Base-by-base conservation (phyloP, 1,284 basidiomycete genomes). In the Cystobasidiaceae sp. region DNA sequence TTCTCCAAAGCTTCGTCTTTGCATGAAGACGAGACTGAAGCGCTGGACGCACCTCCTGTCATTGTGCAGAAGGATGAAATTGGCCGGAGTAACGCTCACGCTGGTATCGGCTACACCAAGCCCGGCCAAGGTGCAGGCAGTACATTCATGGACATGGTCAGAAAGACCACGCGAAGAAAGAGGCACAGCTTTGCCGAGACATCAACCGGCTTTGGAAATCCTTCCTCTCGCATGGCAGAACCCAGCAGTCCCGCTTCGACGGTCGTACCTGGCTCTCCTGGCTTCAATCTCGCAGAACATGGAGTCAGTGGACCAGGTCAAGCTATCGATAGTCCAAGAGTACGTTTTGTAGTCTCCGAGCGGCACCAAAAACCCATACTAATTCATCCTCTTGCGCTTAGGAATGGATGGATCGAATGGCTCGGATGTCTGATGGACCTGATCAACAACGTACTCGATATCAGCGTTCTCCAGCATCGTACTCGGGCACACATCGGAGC, bases 211-310 rank as follows among this genome's bases (percentile, higher is more conserved):
- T 23, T 32, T 25, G 6, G 15, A 48, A 13, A n/a, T 17, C 21
- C n/a, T 44, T 17, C 54, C 37, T 7, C 23, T 27, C 37, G 45
- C 15, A 9, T 8, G 11, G 21, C 45, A 23, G 45, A 48, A 5
- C 51, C 51, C 8, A 19, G 19, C 9, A 62, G 60, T 62, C 60
- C 60, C 13, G 41, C 49, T 27, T 44, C 39, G 17, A 51, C 48
- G 5, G 13, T 34, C n/a, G 37, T 39, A 17, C 60, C 60, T 3
- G 37, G 28, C 17, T 62, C 60, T n/a, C 49, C 60, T 11, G 60
- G 60, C 19, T 62, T 62, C 49, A 52, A 54, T 39, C 30, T 62
- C 5, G 17, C 33, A 13, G 48, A 51, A n/a, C 48, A 62, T 45
- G 60, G 60, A 17, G 60, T 62, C 1, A 30, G 33, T 15, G 50